Evolutionary conservation across 1,284 basidiomycete species (phyloP).

Genomic region (Microbotryomycetes sp.): DNA sequence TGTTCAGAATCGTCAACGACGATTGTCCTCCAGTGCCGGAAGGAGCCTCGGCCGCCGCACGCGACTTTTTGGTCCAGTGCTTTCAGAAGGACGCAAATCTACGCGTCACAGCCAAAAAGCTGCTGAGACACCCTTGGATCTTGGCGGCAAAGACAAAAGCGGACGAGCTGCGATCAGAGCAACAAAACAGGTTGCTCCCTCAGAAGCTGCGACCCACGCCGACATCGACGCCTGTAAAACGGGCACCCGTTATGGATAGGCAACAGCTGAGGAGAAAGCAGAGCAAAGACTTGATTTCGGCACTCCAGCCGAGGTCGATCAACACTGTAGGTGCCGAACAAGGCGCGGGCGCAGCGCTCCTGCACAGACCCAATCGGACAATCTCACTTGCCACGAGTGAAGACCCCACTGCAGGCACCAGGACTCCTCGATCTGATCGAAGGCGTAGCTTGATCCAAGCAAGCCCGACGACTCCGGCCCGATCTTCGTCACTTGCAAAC

Average conservation of each 20-base stretch:
- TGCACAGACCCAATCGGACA: no score
- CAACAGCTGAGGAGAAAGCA: conserved; percentile 40
- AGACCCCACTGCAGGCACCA: no score
- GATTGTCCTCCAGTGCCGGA: conserved; percentile 94
- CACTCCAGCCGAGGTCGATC: neutral
- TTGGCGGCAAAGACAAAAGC: conserved; percentile 69
- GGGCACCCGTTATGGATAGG: no score
- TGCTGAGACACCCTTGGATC: conserved; percentile 95
- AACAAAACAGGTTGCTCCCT: conserved; percentile 1
- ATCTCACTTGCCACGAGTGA: no score
- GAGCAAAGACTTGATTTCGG: conserved; percentile 33
- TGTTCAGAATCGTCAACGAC: conserved; percentile 96
- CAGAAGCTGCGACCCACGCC: neutral
- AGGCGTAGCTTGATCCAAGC: no score
- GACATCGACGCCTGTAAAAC: no score
- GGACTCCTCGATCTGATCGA: no score
- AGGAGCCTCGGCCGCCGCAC: conserved; percentile 74
- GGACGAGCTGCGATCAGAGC: conserved; percentile 41
- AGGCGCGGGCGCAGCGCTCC: no score
- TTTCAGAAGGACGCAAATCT: conserved; percentile 97
- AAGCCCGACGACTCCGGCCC: no score
- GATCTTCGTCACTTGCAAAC: no score
- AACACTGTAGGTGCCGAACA: neutral
- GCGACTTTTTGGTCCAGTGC: conserved; percentile 93
- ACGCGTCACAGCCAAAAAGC: conserved; percentile 85